phyloP scores from a whole-genome alignment of 1,139 yeast species.

The Geotrichum candidum region DNA sequence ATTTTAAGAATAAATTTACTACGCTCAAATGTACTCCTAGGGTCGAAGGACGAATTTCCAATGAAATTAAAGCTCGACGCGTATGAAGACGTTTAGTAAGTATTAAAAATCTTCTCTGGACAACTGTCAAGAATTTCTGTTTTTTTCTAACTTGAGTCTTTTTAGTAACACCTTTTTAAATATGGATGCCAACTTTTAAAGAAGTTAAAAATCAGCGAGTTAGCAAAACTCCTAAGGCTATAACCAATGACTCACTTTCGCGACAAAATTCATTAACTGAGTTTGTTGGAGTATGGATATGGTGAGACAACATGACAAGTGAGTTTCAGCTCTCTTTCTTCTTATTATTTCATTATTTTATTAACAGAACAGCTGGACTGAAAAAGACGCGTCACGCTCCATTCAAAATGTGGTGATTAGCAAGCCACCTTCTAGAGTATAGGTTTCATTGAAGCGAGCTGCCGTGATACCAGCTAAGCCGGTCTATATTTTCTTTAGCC shows the following conservation, averaged over 20 bases:
- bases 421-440: background rate
- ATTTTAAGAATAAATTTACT: background rate
- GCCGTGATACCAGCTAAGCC: background rate
- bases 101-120: background rate
- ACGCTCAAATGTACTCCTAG: background rate
- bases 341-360: background rate
- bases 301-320: too few relatives aligned
- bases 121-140: background rate
- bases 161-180: background rate
- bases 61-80: background rate
- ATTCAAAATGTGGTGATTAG: background rate
- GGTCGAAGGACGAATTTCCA: background rate
- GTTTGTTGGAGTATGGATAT: too few relatives aligned
- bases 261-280: too few relatives aligned
- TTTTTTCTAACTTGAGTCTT: background rate
- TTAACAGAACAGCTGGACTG: background rate
- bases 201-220: too few relatives aligned
- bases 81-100: background rate
- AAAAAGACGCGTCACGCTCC: background rate
- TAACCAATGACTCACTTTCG: too few relatives aligned
- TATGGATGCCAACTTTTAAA: too few relatives aligned
- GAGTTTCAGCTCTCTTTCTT: background rate
- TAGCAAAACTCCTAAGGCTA: too few relatives aligned
- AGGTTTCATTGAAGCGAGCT: background rate
- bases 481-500: background rate